Evolutionary conservation across 164 flowering plant genomes (phyloP).

Genomic region (grape (Vitis vinifera)): ASM3070453v1 NC_081812.1:15814001-15814500

Average conservation of each 20-base stretch:
- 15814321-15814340: too few species aligned
- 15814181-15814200: conserved; percentile 21
- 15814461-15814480: conserved; percentile 11
- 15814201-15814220: too few species aligned
- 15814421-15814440: conserved; percentile 27
- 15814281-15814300: too few species aligned
- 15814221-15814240: too few species aligned
- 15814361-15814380: neutral
- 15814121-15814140: conserved; percentile 22
- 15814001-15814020: conserved; percentile 22
- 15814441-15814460: conserved; percentile 8
- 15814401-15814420: neutral
- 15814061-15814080: conserved; percentile 72
- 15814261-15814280: too few species aligned
- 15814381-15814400: neutral
- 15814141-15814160: conserved; percentile 8
- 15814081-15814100: conserved; percentile 34
- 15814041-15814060: conserved; percentile 32
- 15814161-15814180: conserved; percentile 20
- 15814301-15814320: too few species aligned
- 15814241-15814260: too few species aligned
- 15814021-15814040: conserved; percentile 28
- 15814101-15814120: conserved; percentile 26
- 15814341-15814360: neutral
- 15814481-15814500: neutral